Evolutionary conservation across 352 stramenopile species (phyloP), one percentile per base, ranked within the genome.

Genomic region (Phytophthora fragariae): DNA sequence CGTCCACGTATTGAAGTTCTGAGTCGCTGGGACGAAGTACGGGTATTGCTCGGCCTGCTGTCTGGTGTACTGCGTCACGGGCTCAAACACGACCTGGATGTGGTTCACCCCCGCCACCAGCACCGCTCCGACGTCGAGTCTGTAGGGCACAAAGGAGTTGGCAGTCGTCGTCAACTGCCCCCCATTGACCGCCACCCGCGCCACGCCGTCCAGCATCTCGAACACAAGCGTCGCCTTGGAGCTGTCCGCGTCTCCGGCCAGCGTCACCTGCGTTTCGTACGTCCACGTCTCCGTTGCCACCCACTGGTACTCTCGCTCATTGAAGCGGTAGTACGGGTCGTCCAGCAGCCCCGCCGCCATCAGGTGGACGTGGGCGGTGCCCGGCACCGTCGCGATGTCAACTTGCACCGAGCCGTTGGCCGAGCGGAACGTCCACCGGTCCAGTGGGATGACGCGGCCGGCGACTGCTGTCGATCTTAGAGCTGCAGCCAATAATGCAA

Each of bases 1-100:
- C 12, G 86, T 85, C 88, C 88, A 96, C 12, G 84, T 83, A 58
- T 96, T 94, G 53, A 82, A 93, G 65, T 95, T 95, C 44, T 82
- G 67, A 3, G 88, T 94, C 19, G 76, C 85, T 0, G 88, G 88
- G 5, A 95, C 84, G 47, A 88, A 88, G 73, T 95, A 96, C 59
- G 90, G 89, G 64, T 94, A 94, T 27, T 67, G 55, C 17, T 60
- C 68, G 0, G 86, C 84, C 83, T 95, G 65, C 9, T 81, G 53
- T 60, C 70, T 65, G 15, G 87, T 80, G 62, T 92, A 94, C 57
- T 83, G 64, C 9, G 85, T 80, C 59, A 80, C 64, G 8, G 89
- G 79, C 7, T 79, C 70, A 68, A 96, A 95, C 11, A 76, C 71
- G 31, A 96, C 82, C 52, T 72, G 61, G 29, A 96, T 75, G 1